Evolutionary conservation across 192 early-diverging fungal genomes (phyloP), one percentile per base, ranked within the genome.

Genomic region (Backusella macrospora): DNA sequence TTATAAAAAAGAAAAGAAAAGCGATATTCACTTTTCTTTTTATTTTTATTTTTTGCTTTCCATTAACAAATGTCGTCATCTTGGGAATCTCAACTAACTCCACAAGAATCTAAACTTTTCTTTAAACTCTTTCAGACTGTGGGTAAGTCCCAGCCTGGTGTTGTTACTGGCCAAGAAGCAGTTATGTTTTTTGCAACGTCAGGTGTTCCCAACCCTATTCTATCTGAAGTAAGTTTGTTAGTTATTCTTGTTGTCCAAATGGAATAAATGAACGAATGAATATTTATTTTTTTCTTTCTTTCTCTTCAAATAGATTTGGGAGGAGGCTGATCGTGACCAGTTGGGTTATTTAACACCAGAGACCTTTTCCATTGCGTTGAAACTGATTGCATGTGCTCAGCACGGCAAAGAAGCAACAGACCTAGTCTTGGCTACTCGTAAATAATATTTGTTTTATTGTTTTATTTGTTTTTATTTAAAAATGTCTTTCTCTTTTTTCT

Each of bases 311-410:
- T 72, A 88, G 81, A 93, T 96, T 59, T 95, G 94, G 96, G 84
- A 94, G 65, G 79, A 90, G 26, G 90, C 90, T n/a, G 94, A 96
- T 78, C 74, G 82, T 6, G 92, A 94, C 23, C 83, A 89, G 75
- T 87, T 89, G 70, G 96, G 96, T 8, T 86, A 89, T 42, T 79
- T 96, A 65, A 90, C 89, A n/a, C 85, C 85, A 40, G 79, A 82
- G 18, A 88, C 86, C 18, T 98, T 98, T 80, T 83, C 81, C 62
- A 86, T 91, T 42, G 94, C 93, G 7, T 75, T 97, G 68, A 98
- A 96, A 75, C 83, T 96, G 59, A 96, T 98, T 78, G 71, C 71
- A 43, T 78, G 76, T 62, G 72, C 76, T 21, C 72, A 73, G n/a
- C 76, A 73, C 63, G 72, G 76, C 15, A 63, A 62, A 72, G 71